Evolutionary conservation across 106 monocot genomes (phyloP).

Genomic region (Phalaenopsis equestris): DNA sequence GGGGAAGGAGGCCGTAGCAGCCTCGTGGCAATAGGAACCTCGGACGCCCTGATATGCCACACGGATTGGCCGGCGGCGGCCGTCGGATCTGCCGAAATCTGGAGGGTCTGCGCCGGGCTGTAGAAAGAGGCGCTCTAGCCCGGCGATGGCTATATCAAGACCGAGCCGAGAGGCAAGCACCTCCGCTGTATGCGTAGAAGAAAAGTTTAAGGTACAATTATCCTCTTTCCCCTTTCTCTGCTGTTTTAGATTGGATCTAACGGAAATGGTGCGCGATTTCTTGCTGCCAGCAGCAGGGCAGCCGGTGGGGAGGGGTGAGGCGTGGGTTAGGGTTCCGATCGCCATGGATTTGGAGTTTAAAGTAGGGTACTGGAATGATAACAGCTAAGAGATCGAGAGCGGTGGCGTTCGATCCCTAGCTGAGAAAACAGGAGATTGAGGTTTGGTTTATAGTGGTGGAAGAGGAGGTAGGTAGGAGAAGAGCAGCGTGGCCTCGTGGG

Average conservation of each 20-base stretch:
- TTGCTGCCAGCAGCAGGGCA: not conserved
- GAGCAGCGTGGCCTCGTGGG: not conserved
- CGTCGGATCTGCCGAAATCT: not conserved
- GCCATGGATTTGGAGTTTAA: not conserved
- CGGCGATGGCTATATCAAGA: conserved; percentile 31
- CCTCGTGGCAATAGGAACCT: conserved; percentile 74
- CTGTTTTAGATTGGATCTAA: conserved; percentile 5
- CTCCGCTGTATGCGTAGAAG: conserved; percentile 20
- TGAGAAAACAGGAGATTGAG: not conserved
- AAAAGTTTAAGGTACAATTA: not conserved
- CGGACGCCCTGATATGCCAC: conserved; percentile 66
- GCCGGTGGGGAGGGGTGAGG: not conserved
- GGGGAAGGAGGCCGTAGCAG: conserved; percentile 39
- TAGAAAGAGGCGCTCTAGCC: conserved; percentile 38
- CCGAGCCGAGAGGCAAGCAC: conserved; percentile 31
- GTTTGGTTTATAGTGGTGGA: conserved; percentile 3
- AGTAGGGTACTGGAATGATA: not conserved
- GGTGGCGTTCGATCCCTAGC: not conserved
- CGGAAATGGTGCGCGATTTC: not conserved
- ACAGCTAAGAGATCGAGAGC: not conserved
- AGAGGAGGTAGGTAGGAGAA: not conserved
- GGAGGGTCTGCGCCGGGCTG: conserved; percentile 8
- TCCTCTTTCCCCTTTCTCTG: not conserved
- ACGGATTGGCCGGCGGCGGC: conserved; percentile 26
- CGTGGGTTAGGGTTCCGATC: not conserved